Base-by-base conservation (phyloP, 345 rosid genomes). In the Citropsis articulata region DNA sequence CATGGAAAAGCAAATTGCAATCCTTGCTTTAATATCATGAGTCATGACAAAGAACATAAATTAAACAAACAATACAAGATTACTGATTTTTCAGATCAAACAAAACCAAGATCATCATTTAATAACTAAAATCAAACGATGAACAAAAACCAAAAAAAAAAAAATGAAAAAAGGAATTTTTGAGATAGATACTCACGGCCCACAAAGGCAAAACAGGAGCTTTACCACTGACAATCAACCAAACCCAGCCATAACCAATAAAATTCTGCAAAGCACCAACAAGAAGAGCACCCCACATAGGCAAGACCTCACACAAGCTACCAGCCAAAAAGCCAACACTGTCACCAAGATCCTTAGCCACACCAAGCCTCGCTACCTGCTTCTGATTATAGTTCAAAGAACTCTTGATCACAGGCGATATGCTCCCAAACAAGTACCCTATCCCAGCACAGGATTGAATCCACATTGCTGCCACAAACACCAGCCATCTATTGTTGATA, bases 401-500 rank as follows among this genome's bases (percentile, higher is more conserved):
- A 83, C 90, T 92, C 89, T 97, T 97, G 59, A 94, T 93, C 42
- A 92, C 98, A 22, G 99, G 99, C 19, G 99, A 97, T 72, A 97
- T 90, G 85, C 98, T 97, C 53, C 98, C 98, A 81, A 93, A 97
- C 83, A 97, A 71, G 82, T 97, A 97, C 66, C 98, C 98, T 68
- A 91, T 82, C 12, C 99, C 99, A 21, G 98, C 98, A 78, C 98
- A 91, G 1, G 98, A 94, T 85, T 94, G 94, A 75, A 97, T 90
- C 98, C 99, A 97, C 96, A 97, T 97, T 89, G 98, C 97, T 1
- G 97, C 96, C 70, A 97, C 98, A 73, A 97, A 94, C 71, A 94
- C 99, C 66, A 93, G 88, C 98, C 98, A 97, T 88, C 99, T 86
- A 63, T 93, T 93, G 80, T 86, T 91, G 42, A 93, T 48, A 80